phyloP scores from a whole-genome alignment of 495 filamentous ascomycete species.

The Annulohypoxylon maeteangense region DNA sequence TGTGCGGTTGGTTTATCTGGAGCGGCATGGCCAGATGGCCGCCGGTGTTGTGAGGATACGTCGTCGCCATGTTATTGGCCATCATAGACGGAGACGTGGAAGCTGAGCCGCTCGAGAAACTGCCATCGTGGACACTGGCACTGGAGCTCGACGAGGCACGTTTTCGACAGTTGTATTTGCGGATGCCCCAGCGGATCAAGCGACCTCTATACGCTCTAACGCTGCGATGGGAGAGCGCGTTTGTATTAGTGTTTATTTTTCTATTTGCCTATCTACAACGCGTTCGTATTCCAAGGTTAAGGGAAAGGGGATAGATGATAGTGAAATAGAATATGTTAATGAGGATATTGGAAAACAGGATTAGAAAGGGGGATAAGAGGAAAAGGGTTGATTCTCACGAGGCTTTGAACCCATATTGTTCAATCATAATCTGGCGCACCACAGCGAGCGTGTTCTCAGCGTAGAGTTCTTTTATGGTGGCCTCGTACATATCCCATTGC shows the following conservation, averaged over 20 bases:
- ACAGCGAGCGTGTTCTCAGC: slow-evolving; percentile 56
- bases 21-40: slow-evolving; percentile 29
- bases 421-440: slow-evolving; percentile 55
- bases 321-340: background rate
- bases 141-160: slow-evolving; percentile 27
- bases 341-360: background rate
- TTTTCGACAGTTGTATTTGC: slow-evolving; percentile 57
- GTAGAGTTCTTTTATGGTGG: slow-evolving; percentile 53
- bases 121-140: slow-evolving; percentile 6
- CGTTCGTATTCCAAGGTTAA: background rate
- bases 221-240: background rate
- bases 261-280: background rate
- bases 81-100: slow-evolving; percentile 16
- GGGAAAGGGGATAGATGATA: background rate
- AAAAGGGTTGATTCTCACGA: slow-evolving; percentile 50
- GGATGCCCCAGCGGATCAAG: slow-evolving; percentile 57
- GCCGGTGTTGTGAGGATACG: background rate
- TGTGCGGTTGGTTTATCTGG: slow-evolving; percentile 17
- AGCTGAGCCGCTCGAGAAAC: slow-evolving; percentile 18
- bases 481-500: slow-evolving; percentile 53
- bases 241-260: slow-evolving; percentile 2
- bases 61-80: background rate
- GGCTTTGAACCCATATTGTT: slow-evolving; percentile 56
- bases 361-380: background rate
- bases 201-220: slow-evolving; percentile 55